Evolutionary conservation across 2,329 filamentous ascomycete species (phyloP).

Genomic region (Fusarium armeniacum): DNA sequence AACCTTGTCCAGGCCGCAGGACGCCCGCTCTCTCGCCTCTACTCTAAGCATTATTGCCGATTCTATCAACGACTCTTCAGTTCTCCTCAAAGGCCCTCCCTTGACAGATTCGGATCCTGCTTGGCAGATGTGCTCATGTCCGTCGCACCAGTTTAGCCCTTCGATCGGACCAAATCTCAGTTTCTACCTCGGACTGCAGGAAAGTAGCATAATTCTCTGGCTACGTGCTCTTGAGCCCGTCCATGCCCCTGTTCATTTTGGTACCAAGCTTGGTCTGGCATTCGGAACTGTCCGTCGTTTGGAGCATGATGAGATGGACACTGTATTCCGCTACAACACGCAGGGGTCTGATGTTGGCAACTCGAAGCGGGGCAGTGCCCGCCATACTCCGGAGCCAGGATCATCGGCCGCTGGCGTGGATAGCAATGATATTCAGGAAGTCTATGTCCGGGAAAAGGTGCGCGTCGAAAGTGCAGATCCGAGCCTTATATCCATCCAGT

Average conservation of each 20-base stretch:
- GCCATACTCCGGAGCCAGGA: slow-evolving; percentile 46
- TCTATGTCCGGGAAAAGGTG: slow-evolving; percentile 90
- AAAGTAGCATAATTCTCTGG: slow-evolving; percentile 77
- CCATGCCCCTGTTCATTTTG: slow-evolving; percentile 71
- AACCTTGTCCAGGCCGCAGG: slow-evolving; percentile 73
- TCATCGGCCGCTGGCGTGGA: slow-evolving; percentile 40
- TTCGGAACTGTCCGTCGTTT: slow-evolving; percentile 74
- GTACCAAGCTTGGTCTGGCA: slow-evolving; percentile 77
- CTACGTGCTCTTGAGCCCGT: slow-evolving; percentile 78
- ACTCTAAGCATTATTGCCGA: slow-evolving; percentile 70
- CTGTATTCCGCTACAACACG: slow-evolving; percentile 75
- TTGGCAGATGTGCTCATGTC: slow-evolving; percentile 62
- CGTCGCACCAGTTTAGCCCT: slow-evolving; percentile 60
- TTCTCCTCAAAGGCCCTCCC: slow-evolving; percentile 69
- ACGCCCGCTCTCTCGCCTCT: slow-evolving; percentile 67
- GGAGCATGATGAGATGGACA: slow-evolving; percentile 85
- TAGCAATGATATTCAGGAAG: slow-evolving; percentile 64
- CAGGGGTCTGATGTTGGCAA: slow-evolving; percentile 50
- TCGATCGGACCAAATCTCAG: slow-evolving; percentile 74
- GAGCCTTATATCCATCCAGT: slow-evolving; percentile 83
- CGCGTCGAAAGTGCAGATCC: slow-evolving; percentile 91
- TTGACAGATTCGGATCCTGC: slow-evolving; percentile 56
- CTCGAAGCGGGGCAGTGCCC: slow-evolving; percentile 45
- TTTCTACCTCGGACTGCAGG: slow-evolving; percentile 78
- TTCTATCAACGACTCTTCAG: slow-evolving; percentile 65